Conservation (phyloP, 202 grass and related monocot species). For the Hordeum pubiflorum region DNA sequence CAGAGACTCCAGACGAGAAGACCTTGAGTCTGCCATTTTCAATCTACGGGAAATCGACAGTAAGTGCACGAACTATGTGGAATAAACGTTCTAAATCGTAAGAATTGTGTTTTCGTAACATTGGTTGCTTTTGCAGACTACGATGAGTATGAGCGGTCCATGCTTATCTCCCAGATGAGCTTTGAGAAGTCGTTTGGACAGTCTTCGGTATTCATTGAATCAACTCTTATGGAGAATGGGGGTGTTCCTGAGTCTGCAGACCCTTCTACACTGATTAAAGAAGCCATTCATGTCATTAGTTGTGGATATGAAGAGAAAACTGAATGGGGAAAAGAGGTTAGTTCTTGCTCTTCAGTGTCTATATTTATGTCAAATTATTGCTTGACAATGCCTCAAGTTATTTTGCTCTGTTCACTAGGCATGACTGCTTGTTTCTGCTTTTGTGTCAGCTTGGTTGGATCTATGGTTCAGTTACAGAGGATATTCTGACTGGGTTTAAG, state of each 20-base stretch:
- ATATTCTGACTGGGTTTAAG: slow-evolving; percentile 88
- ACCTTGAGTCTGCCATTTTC: slow-evolving; percentile 93
- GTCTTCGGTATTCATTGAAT: slow-evolving; percentile 94
- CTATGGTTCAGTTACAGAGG: slow-evolving; percentile 96
- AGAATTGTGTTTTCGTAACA: not conserved
- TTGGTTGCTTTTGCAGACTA: slow-evolving; percentile 58
- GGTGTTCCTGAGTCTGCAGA: slow-evolving; percentile 77
- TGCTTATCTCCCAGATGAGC: slow-evolving; percentile 95
- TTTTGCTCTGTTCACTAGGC: not conserved
- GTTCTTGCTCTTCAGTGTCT: not conserved
- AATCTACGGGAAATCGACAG: slow-evolving; percentile 93
- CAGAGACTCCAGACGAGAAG: slow-evolving; percentile 74
- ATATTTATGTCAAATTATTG: not conserved
- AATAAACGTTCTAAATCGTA: not conserved
- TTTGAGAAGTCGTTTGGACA: slow-evolving; percentile 91
- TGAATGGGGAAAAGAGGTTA: slow-evolving; percentile 99
- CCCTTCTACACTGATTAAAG: slow-evolving; percentile 84
- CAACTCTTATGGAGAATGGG: slow-evolving; percentile 95
- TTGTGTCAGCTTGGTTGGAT: slow-evolving; percentile 76
- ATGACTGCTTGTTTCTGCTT: slow-evolving; percentile 13
- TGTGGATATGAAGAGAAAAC: slow-evolving; percentile 99
- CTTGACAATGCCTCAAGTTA: not conserved
- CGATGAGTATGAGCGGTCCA: slow-evolving; percentile 89
- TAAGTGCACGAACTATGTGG: slow-evolving; percentile 33
- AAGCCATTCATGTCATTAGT: slow-evolving; percentile 95